Evolutionary conservation across 805 yeast species (phyloP).

Genomic region (Candida xiaguanensis): DNA sequence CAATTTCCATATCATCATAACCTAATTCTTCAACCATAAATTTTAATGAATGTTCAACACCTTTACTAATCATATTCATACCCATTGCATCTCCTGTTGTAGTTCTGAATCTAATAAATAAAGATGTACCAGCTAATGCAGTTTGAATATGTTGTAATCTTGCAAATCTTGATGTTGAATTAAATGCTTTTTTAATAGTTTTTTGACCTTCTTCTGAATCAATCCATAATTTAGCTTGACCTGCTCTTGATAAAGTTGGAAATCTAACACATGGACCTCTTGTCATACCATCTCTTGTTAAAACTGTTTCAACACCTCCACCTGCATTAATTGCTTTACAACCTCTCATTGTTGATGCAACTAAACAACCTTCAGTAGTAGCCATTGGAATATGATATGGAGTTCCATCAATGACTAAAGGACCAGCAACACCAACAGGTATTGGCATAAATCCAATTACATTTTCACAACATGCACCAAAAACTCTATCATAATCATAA

Average conservation of each 20-base stretch:
- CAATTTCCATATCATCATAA: slow-evolving; percentile 88
- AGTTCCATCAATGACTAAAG: slow-evolving; percentile 83
- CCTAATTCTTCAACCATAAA: slow-evolving; percentile 86
- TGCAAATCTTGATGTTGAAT: slow-evolving; percentile 96
- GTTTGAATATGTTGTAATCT: slow-evolving; percentile 87
- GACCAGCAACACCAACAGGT: slow-evolving; percentile 98
- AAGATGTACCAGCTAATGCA: slow-evolving; percentile 87
- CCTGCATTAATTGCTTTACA: slow-evolving; percentile 97
- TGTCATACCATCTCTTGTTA: slow-evolving; percentile 97
- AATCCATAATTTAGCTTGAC: slow-evolving; percentile 91
- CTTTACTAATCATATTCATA: slow-evolving; percentile 99
- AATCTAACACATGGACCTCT: slow-evolving; percentile 98
- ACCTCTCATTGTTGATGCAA: slow-evolving; percentile 98
- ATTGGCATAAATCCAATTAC: slow-evolving; percentile 95
- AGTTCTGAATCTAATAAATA: slow-evolving; percentile 92
- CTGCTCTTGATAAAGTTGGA: slow-evolving; percentile 79
- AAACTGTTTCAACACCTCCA: slow-evolving; percentile 90
- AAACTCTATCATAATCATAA: slow-evolving; percentile 92
- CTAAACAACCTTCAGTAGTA: slow-evolving; percentile 97
- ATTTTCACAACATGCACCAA: slow-evolving; percentile 98
- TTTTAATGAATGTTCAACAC: slow-evolving; percentile 84
- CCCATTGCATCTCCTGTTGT: slow-evolving; percentile 99
- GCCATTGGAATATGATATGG: slow-evolving; percentile 97
- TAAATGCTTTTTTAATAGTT: slow-evolving; percentile 80
- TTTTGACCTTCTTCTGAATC: slow-evolving; percentile 93